Percentiles rank a stretch among this genome's conserved stretches.
phyloP scores from a whole-genome alignment of 768 basidiomycete species.

The Boletus tomentosulus region DNA sequence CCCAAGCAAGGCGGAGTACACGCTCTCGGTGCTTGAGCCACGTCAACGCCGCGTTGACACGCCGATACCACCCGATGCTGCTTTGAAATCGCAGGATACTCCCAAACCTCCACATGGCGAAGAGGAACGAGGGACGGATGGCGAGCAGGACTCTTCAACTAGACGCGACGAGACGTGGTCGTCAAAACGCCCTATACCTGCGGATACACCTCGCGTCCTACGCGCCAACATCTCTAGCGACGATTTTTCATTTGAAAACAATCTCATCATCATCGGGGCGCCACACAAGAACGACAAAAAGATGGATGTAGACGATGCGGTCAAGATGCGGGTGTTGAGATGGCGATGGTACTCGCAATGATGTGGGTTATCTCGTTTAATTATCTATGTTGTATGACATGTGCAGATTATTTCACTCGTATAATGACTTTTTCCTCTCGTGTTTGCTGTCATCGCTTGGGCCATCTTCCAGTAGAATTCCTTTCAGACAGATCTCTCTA shows the following conservation, averaged over 20 bases:
- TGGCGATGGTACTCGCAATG: conserved; percentile 24
- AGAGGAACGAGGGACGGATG: neutral
- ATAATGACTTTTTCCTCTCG: neutral
- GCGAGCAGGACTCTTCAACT: neutral
- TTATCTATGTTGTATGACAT: conserved; percentile 15
- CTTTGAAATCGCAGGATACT: conserved; percentile 6
- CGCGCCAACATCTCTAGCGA: conserved; percentile 16
- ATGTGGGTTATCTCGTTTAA: conserved; percentile 9
- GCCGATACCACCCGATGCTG: neutral
- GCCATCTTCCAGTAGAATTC: too few species aligned
- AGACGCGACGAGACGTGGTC: too few species aligned
- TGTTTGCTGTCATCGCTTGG: neutral
- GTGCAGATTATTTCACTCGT: conserved; percentile 6
- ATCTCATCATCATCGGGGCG: conserved; percentile 15
- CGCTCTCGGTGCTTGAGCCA: conserved; percentile 15
- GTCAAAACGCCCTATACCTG: neutral
- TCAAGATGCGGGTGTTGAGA: conserved; percentile 25
- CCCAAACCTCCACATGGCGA: neutral
- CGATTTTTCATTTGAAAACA: conserved; percentile 22
- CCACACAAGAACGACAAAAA: conserved; percentile 2
- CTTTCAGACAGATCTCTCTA: too few species aligned
- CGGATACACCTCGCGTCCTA: conserved; percentile 6
- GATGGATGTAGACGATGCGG: conserved; percentile 15
- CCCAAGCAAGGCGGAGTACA: conserved; percentile 13
- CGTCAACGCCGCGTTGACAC: neutral